A percentile compares a stretch with the other conserved stretches of the same genome.
Conservation (phyloP, 305 asterid species). For the Plantago lanceolata region DNA sequence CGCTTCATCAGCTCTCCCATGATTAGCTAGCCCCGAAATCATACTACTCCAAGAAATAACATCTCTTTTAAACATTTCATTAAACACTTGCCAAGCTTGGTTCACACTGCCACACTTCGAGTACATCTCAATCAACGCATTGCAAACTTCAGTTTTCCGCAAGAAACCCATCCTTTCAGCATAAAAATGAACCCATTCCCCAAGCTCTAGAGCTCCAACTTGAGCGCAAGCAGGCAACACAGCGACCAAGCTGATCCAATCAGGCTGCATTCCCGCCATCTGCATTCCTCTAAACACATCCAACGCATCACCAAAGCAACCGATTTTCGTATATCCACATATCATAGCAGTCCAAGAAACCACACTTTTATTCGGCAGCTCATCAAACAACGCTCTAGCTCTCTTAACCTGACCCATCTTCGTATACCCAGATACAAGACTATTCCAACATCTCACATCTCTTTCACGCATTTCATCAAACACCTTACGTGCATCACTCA, state of each 20-base stretch:
- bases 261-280: slow-evolving; percentile 60
- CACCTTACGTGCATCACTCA: slow-evolving; percentile 47
- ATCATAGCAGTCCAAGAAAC: slow-evolving; percentile 88
- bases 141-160: slow-evolving; percentile 48
- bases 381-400: slow-evolving; percentile 61
- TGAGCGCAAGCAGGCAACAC: slow-evolving; percentile 78
- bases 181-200: slow-evolving; percentile 71
- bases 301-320: slow-evolving; percentile 58
- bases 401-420: slow-evolving; percentile 54
- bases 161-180: slow-evolving; percentile 46
- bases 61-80: slow-evolving; percentile 40
- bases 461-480: slow-evolving; percentile 76
- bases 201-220: slow-evolving; percentile 70
- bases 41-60: slow-evolving; percentile 78
- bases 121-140: slow-evolving; percentile 84
- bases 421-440: slow-evolving; percentile 62
- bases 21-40: slow-evolving; percentile 67
- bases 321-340: slow-evolving; percentile 57
- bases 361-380: slow-evolving; percentile 50
- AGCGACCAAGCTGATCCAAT: slow-evolving; percentile 70
- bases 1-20: slow-evolving; percentile 69
- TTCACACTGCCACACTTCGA: slow-evolving; percentile 67
- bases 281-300: slow-evolving; percentile 71
- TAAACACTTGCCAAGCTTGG: slow-evolving; percentile 56
- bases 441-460: slow-evolving; percentile 78